Base-by-base conservation (phyloP, 1,284 basidiomycete genomes). In the Ustilago shanxiensis region DNA sequence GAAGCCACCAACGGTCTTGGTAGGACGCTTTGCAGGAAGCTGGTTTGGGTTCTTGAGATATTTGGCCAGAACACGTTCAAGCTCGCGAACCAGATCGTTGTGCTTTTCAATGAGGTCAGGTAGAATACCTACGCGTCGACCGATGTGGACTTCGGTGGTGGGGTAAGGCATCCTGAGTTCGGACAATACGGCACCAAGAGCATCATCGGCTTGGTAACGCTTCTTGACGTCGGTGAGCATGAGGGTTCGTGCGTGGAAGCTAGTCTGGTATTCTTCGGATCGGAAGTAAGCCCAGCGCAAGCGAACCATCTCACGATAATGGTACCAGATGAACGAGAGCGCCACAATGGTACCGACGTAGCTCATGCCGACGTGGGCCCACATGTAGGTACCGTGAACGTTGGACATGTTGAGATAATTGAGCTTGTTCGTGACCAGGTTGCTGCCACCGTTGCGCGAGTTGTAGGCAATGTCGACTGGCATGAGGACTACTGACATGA, bases 71-170 rank as follows among this genome's bases (percentile, higher is more conserved):
- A 93, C 89, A 49, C 89, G 88, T 84, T 98, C 95, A 45, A 97
- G 90, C 70, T 94, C 91, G 53, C 91, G 89, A 16, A 98, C 94
- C 14, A 93, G 91, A 56, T 92, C 87, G 86, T 95, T 95, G 87
- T 97, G 94, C 75, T 91, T 91, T 56, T 95, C 91, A 77, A 94
- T 92, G 57, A 94, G 87, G 65, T 92, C 90, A 0, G 93, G 92
- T 2, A 95, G 89, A 33, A 89, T 87, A 28, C 92, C 93, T 24
- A 94, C 92, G 62, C 89, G 89, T 47, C 92, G 89, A 39, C 92
- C 92, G 64, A 95, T 92, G 86, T 94, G 92, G 3, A 94, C 92
- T 41, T 92, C 91, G 1, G 92, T 93, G 0, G 93, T 92, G 0
- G 93, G 93, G 85, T 94, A 95, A 1, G 92, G 92, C 45, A 93